Percentiles rank a stretch among this genome's conserved stretches.
Conservation (phyloP, 371 early-diverging fungal genomes). For the Capillidium heterosporum region DNA sequence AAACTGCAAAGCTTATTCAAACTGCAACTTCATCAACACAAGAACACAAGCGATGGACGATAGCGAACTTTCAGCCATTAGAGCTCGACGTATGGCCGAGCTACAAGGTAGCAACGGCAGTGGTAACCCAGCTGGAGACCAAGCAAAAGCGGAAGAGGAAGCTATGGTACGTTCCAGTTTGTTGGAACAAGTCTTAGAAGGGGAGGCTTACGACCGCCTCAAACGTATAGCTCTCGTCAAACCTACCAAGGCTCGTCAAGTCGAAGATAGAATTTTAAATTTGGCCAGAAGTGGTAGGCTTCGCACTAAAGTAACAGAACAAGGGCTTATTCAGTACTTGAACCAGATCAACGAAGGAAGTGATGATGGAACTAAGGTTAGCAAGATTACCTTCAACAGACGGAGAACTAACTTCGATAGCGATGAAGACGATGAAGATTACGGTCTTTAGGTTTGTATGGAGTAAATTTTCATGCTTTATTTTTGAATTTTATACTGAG, state of each 20-base stretch:
- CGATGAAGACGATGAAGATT: too few relatives aligned
- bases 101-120: conserved; percentile 15
- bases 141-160: background rate
- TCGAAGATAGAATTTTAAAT: conserved; percentile 74
- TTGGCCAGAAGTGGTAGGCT: conserved; percentile 79
- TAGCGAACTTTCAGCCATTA: conserved; percentile 67
- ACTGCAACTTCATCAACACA: too few relatives aligned
- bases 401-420: too few relatives aligned
- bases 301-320: conserved; percentile 58
- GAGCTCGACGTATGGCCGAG: conserved; percentile 58
- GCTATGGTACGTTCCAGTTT: conserved; percentile 9
- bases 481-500: too few relatives aligned
- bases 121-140: background rate
- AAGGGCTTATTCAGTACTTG: conserved; percentile 65
- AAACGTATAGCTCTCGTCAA: conserved; percentile 80
- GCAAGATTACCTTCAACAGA: too few relatives aligned
- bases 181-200: conserved; percentile 67
- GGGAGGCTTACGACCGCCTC: conserved; percentile 72
- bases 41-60: conserved; percentile 37
- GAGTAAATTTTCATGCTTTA: too few relatives aligned
- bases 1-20: too few relatives aligned
- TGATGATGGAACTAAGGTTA: too few relatives aligned
- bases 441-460: too few relatives aligned
- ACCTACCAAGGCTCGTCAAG: conserved; percentile 69
- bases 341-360: conserved; percentile 40